Conservation (phyloP, 2,329 filamentous ascomycete species). For the Aspergillus uvarum region DNA sequence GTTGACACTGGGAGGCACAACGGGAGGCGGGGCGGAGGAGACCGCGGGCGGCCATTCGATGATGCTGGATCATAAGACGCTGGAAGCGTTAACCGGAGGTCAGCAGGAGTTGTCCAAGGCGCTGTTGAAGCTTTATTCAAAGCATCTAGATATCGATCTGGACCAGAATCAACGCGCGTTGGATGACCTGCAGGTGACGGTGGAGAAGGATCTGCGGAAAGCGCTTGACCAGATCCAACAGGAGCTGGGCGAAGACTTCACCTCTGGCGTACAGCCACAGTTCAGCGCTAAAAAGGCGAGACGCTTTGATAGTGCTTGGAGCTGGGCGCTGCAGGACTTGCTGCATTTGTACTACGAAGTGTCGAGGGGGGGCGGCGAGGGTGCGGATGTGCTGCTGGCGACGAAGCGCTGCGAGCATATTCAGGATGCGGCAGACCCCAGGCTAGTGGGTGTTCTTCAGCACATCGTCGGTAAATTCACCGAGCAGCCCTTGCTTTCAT, state of each 20-base stretch:
- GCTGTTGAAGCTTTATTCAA: conserved; percentile 1
- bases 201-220: neutral
- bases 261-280: neutral
- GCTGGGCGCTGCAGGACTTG: conserved; percentile 4
- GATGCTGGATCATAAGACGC: neutral
- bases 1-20: neutral
- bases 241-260: conserved; percentile 7
- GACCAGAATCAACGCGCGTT: neutral
- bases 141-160: neutral
- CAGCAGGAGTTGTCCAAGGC: conserved; percentile 1
- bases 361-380: neutral
- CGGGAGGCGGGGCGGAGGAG: neutral
- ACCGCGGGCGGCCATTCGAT: neutral
- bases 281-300: conserved; percentile 1
- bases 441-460: neutral
- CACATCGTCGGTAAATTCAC: neutral
- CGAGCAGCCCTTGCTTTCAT: neutral
- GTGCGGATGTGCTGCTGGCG: neutral
- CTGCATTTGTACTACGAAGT: neutral
- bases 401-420: neutral
- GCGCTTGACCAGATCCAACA: conserved; percentile 2
- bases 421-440: neutral
- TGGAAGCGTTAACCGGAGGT: neutral
- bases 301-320: conserved; percentile 8
- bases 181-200: neutral